Percentiles rank a stretch among this genome's conserved stretches.
Conservation (phyloP, 2,329 filamentous ascomycete genomes). For the Coleophoma eucalyptorum region DNA sequence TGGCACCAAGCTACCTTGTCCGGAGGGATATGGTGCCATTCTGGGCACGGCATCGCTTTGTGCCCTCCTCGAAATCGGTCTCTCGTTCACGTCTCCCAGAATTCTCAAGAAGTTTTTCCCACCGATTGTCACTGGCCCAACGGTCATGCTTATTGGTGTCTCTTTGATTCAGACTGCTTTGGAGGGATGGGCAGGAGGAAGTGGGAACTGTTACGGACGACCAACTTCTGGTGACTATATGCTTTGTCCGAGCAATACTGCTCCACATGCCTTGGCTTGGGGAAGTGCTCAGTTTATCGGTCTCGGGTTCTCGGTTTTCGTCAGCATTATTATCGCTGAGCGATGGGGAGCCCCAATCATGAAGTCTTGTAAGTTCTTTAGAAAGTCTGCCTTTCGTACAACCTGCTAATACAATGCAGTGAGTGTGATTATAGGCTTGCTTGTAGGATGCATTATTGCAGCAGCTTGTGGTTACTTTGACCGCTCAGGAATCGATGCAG, state of each 20-base stretch:
- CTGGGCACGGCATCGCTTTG: slow-evolving; percentile 66
- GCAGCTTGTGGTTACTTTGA: slow-evolving; percentile 78
- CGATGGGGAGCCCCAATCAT: slow-evolving; percentile 80
- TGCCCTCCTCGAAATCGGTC: slow-evolving; percentile 64
- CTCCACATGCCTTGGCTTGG: slow-evolving; percentile 72
- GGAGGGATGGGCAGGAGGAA: slow-evolving; percentile 74
- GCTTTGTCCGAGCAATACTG: slow-evolving; percentile 62
- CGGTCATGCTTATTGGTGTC: slow-evolving; percentile 70
- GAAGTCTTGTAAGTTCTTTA: slow-evolving; percentile 43
- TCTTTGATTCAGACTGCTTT: slow-evolving; percentile 69
- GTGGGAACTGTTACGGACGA: slow-evolving; percentile 49
- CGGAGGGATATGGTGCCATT: slow-evolving; percentile 71
- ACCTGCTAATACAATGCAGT: slow-evolving; percentile 4
- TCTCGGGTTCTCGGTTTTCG: slow-evolving; percentile 75
- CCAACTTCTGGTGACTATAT: slow-evolving; percentile 50
- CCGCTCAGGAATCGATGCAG: slow-evolving; percentile 63
- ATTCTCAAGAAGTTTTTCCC: slow-evolving; percentile 72
- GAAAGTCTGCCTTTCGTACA: no score
- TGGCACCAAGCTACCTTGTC: slow-evolving; percentile 69
- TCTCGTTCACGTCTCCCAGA: slow-evolving; percentile 71
- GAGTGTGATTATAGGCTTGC: slow-evolving; percentile 65
- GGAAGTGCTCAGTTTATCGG: slow-evolving; percentile 75
- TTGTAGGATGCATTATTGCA: slow-evolving; percentile 75
- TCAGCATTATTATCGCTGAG: slow-evolving; percentile 77
- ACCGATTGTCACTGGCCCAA: slow-evolving; percentile 73